phyloP scores from a whole-genome alignment of 177 flowering plant species.

The Vitis hybrid region DNA sequence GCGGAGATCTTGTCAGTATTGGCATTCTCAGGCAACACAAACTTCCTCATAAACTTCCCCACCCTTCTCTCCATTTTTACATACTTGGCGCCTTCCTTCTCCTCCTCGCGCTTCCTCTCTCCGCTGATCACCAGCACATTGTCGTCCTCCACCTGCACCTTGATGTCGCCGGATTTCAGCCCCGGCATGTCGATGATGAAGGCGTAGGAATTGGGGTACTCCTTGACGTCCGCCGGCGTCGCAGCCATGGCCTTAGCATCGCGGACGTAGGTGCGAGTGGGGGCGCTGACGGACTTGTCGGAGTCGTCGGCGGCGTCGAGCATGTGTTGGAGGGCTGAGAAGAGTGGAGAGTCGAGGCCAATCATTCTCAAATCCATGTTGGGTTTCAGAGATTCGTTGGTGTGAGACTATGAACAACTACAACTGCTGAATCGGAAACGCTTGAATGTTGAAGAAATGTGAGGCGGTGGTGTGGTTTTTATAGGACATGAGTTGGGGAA shows the following conservation, averaged over 20 bases:
- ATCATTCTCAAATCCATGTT: conserved; percentile 28
- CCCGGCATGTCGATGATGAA: conserved; percentile 54
- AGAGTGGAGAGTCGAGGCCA: conserved; percentile 22
- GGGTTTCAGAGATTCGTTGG: too few relatives aligned
- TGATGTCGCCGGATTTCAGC: conserved; percentile 33
- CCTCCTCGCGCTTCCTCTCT: conserved; percentile 39
- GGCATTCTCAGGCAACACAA: conserved; percentile 45
- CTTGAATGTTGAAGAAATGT: neutral
- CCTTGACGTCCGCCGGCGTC: conserved; percentile 50
- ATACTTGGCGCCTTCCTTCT: conserved; percentile 42
- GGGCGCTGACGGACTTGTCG: conserved; percentile 19
- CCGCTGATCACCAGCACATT: conserved; percentile 38
- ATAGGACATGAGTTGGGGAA: neutral
- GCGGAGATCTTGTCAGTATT: conserved; percentile 37
- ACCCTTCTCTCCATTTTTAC: conserved; percentile 48
- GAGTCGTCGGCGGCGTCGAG: conserved; percentile 15
- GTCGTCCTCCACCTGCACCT: conserved; percentile 48
- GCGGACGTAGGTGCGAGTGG: conserved; percentile 32
- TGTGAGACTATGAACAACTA: too few relatives aligned
- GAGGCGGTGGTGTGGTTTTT: neutral
- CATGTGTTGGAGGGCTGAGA: conserved; percentile 24
- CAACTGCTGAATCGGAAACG: too few relatives aligned
- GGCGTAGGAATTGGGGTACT: conserved; percentile 33
- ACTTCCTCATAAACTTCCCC: conserved; percentile 52
- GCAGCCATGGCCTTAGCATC: conserved; percentile 53